Conservation (phyloP, 108 stramenopile species). For the Nitzschia sp. region DNA sequence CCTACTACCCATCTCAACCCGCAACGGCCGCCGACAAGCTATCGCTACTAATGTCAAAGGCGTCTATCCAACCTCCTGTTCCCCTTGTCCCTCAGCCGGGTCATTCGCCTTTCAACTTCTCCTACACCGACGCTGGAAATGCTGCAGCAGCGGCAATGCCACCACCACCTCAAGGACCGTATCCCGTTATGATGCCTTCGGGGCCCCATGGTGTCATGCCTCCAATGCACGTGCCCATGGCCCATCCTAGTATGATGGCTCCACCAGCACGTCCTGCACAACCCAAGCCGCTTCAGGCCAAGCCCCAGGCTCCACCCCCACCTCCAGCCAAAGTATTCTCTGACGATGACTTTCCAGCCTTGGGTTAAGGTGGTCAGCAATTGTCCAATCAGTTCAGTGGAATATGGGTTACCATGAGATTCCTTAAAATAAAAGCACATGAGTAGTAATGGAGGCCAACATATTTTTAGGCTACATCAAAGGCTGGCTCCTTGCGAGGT, state of each 20-base stretch:
- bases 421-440: background rate
- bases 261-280: constrained; percentile 24
- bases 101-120: constrained; percentile 70
- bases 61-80: constrained; percentile 14
- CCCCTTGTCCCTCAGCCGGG: constrained; percentile 13
- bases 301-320: constrained; percentile 8
- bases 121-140: constrained; percentile 80
- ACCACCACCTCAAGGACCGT: constrained; percentile 3
- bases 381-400: background rate
- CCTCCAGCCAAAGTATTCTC: constrained; percentile 13
- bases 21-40: constrained; percentile 68
- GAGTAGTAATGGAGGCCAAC: background rate
- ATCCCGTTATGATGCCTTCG: constrained; percentile 28
- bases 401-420: too few species aligned
- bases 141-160: constrained; percentile 35
- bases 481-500: constrained; percentile 4
- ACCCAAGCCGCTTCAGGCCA: background rate
- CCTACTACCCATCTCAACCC: constrained; percentile 18
- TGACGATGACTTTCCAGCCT: constrained; percentile 40
- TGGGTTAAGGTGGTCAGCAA: constrained; percentile 18
- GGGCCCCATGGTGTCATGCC: background rate
- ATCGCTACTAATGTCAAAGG: constrained; percentile 53
- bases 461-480: constrained; percentile 13
- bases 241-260: background rate
- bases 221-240: background rate